Conservation (phyloP, 1,139 yeast species). For the Zygosaccharomyces sapae region DNA sequence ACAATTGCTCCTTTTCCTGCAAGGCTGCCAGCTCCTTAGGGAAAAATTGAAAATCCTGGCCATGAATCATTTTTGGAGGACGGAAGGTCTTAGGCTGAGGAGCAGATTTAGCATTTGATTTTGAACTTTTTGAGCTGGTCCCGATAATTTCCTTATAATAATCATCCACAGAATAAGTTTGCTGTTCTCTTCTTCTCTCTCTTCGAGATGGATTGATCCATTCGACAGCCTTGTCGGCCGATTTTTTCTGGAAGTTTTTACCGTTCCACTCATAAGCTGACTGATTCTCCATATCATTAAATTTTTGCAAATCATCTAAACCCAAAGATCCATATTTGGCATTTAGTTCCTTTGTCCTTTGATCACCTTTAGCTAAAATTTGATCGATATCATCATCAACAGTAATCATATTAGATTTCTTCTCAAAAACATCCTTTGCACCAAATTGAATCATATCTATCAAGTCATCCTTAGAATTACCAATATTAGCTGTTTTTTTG, state of each 20-base stretch:
- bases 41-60: conserved; percentile 88
- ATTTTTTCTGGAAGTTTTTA: conserved; percentile 74
- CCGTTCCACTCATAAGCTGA: conserved; percentile 99
- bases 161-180: conserved; percentile 80
- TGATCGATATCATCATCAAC: conserved; percentile 54
- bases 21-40: conserved; percentile 60
- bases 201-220: conserved; percentile 91
- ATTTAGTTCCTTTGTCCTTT: conserved; percentile 58
- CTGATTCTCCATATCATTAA: conserved; percentile 54
- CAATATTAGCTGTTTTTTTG: conserved; percentile 38
- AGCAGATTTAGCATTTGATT: conserved; percentile 37
- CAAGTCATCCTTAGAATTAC: conserved; percentile 63
- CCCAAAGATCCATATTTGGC: conserved; percentile 63
- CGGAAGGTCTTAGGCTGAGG: conserved; percentile 50
- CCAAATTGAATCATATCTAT: conserved; percentile 79
- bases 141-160: conserved; percentile 72
- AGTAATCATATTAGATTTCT: conserved; percentile 29
- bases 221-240: conserved; percentile 47
- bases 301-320: conserved; percentile 71
- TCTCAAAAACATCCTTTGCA: conserved; percentile 58
- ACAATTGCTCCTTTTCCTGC: conserved; percentile 73
- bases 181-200: conserved; percentile 87
- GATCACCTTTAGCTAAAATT: conserved; percentile 57
- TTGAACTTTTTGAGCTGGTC: conserved; percentile 20
- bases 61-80: conserved; percentile 68